Base-by-base conservation (phyloP, 371 early-diverging fungal genomes). In the Rhizopus stolonifer region DNA sequence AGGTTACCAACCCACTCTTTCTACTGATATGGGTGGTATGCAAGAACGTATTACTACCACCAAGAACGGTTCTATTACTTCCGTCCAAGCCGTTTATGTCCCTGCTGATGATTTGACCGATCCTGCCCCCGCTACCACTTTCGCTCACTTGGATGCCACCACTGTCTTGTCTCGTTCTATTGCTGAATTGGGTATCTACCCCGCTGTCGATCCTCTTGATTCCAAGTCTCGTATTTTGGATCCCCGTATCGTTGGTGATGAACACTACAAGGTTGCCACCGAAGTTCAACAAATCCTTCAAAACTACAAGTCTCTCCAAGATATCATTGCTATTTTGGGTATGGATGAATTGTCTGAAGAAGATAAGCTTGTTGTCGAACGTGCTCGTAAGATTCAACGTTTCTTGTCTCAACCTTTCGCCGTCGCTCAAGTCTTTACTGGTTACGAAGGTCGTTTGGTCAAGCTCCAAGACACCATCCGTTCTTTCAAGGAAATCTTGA, bases 31-130 rank as follows among this genome's bases (percentile, higher is more conserved):
- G 94, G 98, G 96, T 89, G 82, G 82, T 70, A 96, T 97, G 95
- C 95, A 97, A 83, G 98, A 97, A 79, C 91, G 98, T 86, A 97
- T 97, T 79, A 97, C 98, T 74, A 95, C 98, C 77, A 97, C 98
- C 84, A 97, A 97, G 88, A 95, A 97, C 88, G 98, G 98, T 69
- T 97, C 97, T 65, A 97, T 97, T 69, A 97, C 97, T 55, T 95
- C 96, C 57, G 98, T 97, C 64, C 91, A 90, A 84, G 98, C 98
- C 65, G 91, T 97, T 80, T 97, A 95, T 79, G 96, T 97, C 73
- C 98, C 98, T 52, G 98, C 98, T 80, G 98, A 97, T 77, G 98
- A 97, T 86, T 92, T 97, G 90, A 97, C 98, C 52, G 98, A 97
- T 86, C 98, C 98, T 59, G 98, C 98, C 57, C 98, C 98, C 54